Conservation (phyloP, 2,329 filamentous ascomycete genomes). For the Fusarium nodosum region DNA sequence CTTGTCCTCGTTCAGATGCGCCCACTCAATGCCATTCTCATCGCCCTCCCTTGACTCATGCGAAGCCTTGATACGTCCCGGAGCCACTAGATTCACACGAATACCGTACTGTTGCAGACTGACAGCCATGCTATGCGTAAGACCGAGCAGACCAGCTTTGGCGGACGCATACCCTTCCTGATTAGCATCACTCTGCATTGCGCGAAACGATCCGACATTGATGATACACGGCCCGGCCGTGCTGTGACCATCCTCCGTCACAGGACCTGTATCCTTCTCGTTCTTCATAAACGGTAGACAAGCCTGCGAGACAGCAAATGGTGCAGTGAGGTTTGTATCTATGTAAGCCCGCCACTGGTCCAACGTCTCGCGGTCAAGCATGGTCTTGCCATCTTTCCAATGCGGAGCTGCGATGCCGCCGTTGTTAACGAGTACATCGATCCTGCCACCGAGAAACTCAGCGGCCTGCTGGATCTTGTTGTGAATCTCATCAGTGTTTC, state of each 20-base stretch:
- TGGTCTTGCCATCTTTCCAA: conserved; percentile 21
- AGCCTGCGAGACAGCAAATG: conserved; percentile 18
- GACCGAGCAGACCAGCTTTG: conserved; percentile 15
- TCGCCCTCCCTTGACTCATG: conserved; percentile 22
- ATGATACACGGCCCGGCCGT: conserved; percentile 23
- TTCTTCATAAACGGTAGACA: conserved; percentile 27
- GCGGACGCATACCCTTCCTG: conserved; percentile 21
- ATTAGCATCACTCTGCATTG: conserved; percentile 23
- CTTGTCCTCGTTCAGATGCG: conserved; percentile 18
- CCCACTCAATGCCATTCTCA: conserved; percentile 11
- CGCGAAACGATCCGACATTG: conserved; percentile 21
- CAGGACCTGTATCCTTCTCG: conserved; percentile 5
- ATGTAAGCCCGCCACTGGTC: conserved; percentile 15
- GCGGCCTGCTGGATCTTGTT: conserved; percentile 21
- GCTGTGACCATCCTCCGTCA: conserved; percentile 19
- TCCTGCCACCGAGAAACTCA: conserved; percentile 1
- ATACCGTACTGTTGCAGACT: conserved; percentile 8
- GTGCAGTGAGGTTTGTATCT: conserved; percentile 17
- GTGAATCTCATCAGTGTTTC: conserved; percentile 10
- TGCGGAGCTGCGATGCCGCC: conserved; percentile 24
- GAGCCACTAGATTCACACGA: conserved; percentile 21
- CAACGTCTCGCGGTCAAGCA: conserved; percentile 16
- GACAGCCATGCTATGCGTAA: conserved; percentile 26
- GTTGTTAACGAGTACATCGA: conserved; percentile 24
- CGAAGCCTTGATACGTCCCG: conserved; percentile 12